Evolutionary conservation across 1,139 yeast genomes (phyloP), one percentile per base, ranked within the genome.

Genomic region (Candida glucosophila): DNA sequence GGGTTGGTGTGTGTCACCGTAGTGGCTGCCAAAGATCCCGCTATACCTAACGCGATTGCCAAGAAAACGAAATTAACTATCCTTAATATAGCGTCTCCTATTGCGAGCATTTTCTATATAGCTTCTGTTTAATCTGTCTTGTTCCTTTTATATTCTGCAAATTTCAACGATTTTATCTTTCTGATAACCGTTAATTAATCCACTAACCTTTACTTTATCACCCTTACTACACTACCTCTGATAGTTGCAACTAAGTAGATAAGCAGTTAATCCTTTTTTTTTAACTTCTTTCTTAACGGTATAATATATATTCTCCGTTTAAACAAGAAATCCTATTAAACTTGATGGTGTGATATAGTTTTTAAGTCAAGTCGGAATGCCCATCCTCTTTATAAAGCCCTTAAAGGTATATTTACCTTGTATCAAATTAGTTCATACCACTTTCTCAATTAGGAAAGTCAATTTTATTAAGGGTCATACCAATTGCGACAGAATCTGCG

Each of bases 21-120:
- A 35, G 78, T 69, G 29, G 82, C 83, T 33, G 92, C 85, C 41
- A 86, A 68, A 9, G 92, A 77, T 37, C 85, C 94, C 36, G 90
- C 73, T 47, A 90, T 67, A 50, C 95, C 97, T 40, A 90, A 73
- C 32, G 77, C 73, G 48, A 86, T 70, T 30, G 76, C 74, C 38
- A 86, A 71, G 55, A 82, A 76, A 43, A 74, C 59, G 47, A 86
- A 80, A 66, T 85, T 80, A 32, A 77, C 47, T 25, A 60, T 63
- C 66, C 96, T 79, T 47, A 85, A 70, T 37, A 77, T 59, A 42
- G 78, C 67, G 56, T 82, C 93, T 47, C 83, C 78, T 47, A 77
- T 72, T 31, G 82, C 77, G 49, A 73, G 67, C 72, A 65, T 65
- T 35, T 24, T 52, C n/a, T n/a, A 13, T 10, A 10, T 12, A 12